These are phyloP conservation scores for Echites panduratus DNA, from an alignment of 257 asterid genomes.

Conservation along the genomic window DNA sequence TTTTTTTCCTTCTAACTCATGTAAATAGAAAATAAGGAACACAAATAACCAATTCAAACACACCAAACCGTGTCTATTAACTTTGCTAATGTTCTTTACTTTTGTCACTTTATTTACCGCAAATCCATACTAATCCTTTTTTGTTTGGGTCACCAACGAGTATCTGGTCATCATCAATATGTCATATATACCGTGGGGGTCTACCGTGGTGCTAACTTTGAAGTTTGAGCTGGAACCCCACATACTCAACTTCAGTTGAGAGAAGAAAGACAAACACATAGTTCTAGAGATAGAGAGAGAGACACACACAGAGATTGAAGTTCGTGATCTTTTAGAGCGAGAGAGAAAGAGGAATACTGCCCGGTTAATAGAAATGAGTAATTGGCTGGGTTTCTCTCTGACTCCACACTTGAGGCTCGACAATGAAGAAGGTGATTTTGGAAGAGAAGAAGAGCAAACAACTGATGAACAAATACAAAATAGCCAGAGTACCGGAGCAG, in stretches of 20 bases:
- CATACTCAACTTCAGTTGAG: neutral
- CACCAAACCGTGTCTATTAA: too few relatives aligned
- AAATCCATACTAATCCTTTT: too few relatives aligned
- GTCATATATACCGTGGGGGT: too few relatives aligned
- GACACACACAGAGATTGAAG: too few relatives aligned
- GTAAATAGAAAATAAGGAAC: too few relatives aligned
- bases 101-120: too few relatives aligned
- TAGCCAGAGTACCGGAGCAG: too few relatives aligned
- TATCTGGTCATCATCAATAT: too few relatives aligned
- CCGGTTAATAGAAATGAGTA: constrained; percentile 31
- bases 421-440: constrained; percentile 24
- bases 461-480: constrained; percentile 11
- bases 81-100: too few relatives aligned
- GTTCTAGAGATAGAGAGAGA: constrained; percentile 14
- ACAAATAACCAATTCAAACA: too few relatives aligned
- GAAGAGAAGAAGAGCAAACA: constrained; percentile 12
- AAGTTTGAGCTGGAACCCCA: constrained; percentile 49
- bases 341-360: neutral
- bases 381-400: constrained; percentile 76
- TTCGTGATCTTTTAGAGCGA: neutral
- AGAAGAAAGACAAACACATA: constrained; percentile 8
- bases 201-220: constrained; percentile 19
- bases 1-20: too few relatives aligned
- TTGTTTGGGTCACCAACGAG: too few relatives aligned
- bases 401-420: constrained; percentile 48